Percentiles rank a stretch among this genome's conserved stretches.
Conservation (phyloP, 768 basidiomycete species). For the Obba rivulosa region DNA sequence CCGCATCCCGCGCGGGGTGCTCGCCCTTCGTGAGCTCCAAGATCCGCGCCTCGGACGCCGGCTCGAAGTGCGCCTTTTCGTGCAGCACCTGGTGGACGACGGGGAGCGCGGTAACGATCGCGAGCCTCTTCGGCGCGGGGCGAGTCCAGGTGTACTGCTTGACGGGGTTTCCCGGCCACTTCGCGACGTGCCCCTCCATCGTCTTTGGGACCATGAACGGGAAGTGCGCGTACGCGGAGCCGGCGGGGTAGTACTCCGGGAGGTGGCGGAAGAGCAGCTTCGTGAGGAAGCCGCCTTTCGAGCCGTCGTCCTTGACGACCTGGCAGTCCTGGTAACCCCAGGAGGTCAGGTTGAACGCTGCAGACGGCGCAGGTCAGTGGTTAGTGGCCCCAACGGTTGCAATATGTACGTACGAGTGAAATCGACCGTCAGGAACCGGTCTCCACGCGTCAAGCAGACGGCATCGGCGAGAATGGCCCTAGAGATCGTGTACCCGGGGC, state of each 20-base stretch:
- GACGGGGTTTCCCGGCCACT: constrained; percentile 25
- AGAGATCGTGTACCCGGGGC: constrained; percentile 80
- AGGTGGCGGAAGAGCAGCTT: constrained; percentile 69
- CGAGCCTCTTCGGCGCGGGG: constrained; percentile 26
- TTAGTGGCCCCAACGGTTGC: background rate
- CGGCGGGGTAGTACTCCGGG: constrained; percentile 60
- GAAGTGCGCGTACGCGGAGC: constrained; percentile 72
- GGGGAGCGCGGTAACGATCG: constrained; percentile 3
- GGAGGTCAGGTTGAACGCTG: constrained; percentile 68
- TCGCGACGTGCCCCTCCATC: constrained; percentile 37
- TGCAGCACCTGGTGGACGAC: constrained; percentile 4
- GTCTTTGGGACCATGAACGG: constrained; percentile 65
- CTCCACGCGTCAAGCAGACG: constrained; percentile 65
- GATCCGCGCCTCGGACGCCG: constrained; percentile 3
- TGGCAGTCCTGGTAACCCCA: constrained; percentile 79
- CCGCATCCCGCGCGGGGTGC: constrained; percentile 1
- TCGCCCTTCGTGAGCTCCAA: constrained; percentile 6
- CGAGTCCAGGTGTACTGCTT: constrained; percentile 56
- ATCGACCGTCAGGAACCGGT: constrained; percentile 73
- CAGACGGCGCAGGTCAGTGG: background rate
- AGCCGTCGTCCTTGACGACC: constrained; percentile 58
- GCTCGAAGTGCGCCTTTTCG: constrained; percentile 2
- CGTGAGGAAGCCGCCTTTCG: constrained; percentile 70
- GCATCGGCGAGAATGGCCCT: constrained; percentile 82
- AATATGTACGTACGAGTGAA: constrained; percentile 55